Conservation (phyloP, 805 yeast genomes). For the Tetrapisispora arboricola region DNA sequence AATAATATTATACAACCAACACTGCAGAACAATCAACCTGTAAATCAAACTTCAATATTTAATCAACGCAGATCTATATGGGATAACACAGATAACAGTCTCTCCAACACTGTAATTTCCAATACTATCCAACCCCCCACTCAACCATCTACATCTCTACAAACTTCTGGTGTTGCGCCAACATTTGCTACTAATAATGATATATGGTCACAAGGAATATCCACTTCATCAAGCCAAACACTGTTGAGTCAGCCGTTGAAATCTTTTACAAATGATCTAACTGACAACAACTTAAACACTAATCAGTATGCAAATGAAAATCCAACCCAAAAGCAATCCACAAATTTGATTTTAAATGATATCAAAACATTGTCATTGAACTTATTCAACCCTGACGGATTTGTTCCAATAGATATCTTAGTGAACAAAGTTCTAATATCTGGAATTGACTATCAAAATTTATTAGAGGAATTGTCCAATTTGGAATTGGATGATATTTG, state of each 20-base stretch:
- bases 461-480: slow-evolving; percentile 13
- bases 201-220: not conserved
- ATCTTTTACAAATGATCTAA: not conserved
- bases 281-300: slow-evolving; percentile 10
- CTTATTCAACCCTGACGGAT: slow-evolving; percentile 9
- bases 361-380: slow-evolving; percentile 3
- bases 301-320: not conserved
- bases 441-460: slow-evolving; percentile 13
- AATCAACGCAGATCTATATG: slow-evolving; percentile 21
- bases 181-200: not conserved
- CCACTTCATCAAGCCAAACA: not conserved
- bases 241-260: not conserved
- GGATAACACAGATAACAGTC: slow-evolving; percentile 8
- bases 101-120: not conserved
- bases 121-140: not conserved
- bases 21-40: not conserved
- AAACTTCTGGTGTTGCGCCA: not conserved
- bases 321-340: not conserved
- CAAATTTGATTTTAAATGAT: not conserved
- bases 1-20: not conserved
- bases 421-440: slow-evolving; percentile 13
- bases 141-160: not conserved
- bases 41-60: not conserved
- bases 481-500: slow-evolving; percentile 16
- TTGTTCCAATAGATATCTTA: slow-evolving; percentile 16